Conservation (phyloP, 2,329 filamentous ascomycete genomes). For the Macroventuria anomochaeta region DNA sequence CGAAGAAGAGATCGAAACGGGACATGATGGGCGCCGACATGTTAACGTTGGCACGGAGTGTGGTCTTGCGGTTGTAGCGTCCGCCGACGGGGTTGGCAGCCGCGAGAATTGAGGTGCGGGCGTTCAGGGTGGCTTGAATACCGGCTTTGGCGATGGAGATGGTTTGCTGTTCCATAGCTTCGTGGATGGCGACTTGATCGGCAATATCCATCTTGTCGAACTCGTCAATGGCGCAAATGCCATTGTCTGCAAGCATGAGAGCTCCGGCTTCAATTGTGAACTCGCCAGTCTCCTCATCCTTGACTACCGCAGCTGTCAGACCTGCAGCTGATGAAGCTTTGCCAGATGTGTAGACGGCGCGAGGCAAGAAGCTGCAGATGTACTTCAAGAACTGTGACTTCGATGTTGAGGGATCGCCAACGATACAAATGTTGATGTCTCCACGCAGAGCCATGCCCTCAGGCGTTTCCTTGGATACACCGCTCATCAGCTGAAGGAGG, state of each 20-base stretch:
- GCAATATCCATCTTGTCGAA: slow-evolving; percentile 99
- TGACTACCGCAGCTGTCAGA: slow-evolving; percentile 95
- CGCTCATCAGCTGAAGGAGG: slow-evolving; percentile 92
- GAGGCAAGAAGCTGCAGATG: slow-evolving; percentile 93
- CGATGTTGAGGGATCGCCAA: slow-evolving; percentile 94
- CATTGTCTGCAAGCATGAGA: slow-evolving; percentile 95
- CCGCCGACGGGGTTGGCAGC: slow-evolving; percentile 96
- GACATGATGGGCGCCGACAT: slow-evolving; percentile 99
- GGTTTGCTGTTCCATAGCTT: slow-evolving; percentile 99
- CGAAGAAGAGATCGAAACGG: slow-evolving; percentile 98
- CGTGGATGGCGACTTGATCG: slow-evolving; percentile 98
- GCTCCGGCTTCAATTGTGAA: slow-evolving; percentile 99
- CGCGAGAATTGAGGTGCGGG: slow-evolving; percentile 91
- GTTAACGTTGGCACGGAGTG: slow-evolving; percentile 93
- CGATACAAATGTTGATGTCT: slow-evolving; percentile 98
- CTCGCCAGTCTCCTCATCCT: slow-evolving; percentile 97
- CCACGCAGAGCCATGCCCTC: slow-evolving; percentile 96
- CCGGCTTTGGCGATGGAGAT: slow-evolving; percentile 99
- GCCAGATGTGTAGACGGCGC: slow-evolving; percentile 95
- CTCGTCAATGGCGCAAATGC: slow-evolving; percentile 97
- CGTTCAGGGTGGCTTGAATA: slow-evolving; percentile 96
- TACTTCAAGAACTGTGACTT: slow-evolving; percentile 99
- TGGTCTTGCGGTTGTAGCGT: slow-evolving; percentile 96
- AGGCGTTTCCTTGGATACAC: slow-evolving; percentile 87
- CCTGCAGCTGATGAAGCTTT: slow-evolving; percentile 97